Conservation (phyloP, 352 stramenopile genomes). For the Phytophthora kernoviae region DNA sequence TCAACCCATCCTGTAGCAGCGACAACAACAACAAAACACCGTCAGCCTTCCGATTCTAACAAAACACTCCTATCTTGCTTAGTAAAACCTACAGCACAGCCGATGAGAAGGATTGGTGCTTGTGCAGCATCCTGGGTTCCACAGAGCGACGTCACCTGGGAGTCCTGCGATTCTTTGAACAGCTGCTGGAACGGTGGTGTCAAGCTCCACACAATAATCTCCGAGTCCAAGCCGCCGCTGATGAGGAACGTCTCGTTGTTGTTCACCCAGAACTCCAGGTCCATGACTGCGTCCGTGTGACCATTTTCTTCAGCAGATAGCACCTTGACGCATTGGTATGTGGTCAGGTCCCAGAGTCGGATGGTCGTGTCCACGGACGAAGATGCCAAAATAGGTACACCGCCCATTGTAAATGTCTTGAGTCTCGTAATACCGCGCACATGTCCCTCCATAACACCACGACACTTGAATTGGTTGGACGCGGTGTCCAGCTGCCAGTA, state of each 20-base stretch:
- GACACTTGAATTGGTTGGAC: constrained; percentile 77
- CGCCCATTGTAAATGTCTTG: constrained; percentile 80
- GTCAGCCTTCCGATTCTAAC: constrained; percentile 8
- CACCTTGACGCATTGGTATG: constrained; percentile 84
- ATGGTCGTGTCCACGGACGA: constrained; percentile 84
- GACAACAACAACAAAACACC: constrained; percentile 10
- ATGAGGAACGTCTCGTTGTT: constrained; percentile 87
- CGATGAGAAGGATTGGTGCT: constrained; percentile 76
- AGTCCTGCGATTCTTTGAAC: constrained; percentile 84
- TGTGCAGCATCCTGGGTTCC: constrained; percentile 68
- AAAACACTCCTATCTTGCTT: neutral
- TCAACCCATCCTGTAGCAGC: constrained; percentile 60
- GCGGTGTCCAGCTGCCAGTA: constrained; percentile 83
- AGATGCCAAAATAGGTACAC: constrained; percentile 72
- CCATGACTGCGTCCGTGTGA: constrained; percentile 85
- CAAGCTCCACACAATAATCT: constrained; percentile 87
- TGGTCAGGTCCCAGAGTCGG: constrained; percentile 83
- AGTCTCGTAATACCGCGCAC: constrained; percentile 80
- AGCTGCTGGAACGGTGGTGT: constrained; percentile 77
- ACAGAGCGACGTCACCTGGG: constrained; percentile 76
- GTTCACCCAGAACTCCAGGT: constrained; percentile 89
- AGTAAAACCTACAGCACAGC: constrained; percentile 59
- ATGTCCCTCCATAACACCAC: constrained; percentile 77
- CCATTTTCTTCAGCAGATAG: constrained; percentile 69
- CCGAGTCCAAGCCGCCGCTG: constrained; percentile 75